These are phyloP conservation scores for Naegleria lovaniensis DNA, from an alignment of 208 protist species.

Conservation along the genomic window DNA sequence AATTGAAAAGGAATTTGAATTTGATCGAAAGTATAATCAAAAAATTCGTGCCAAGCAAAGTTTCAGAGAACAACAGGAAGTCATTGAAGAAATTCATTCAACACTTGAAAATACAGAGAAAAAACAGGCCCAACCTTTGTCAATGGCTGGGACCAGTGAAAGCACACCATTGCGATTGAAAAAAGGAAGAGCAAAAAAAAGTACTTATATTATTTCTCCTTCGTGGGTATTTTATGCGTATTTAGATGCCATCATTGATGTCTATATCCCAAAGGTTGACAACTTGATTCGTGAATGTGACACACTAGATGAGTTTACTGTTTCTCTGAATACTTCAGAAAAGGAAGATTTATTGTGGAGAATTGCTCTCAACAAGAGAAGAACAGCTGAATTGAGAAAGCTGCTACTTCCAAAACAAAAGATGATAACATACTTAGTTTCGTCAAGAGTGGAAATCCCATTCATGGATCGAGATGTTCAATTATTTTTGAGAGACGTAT, in stretches of 20 bases:
- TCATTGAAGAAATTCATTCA: background rate
- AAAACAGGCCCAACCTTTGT: too few species aligned
- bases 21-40: background rate
- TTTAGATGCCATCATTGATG: slow-evolving; percentile 1
- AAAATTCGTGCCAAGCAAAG: background rate
- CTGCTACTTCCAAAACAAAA: background rate
- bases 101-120: too few species aligned
- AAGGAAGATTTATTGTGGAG: background rate
- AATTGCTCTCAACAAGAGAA: background rate
- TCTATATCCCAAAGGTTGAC: background rate
- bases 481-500: background rate
- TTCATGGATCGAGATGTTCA: background rate
- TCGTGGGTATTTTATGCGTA: background rate
- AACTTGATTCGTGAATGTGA: background rate
- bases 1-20: slow-evolving; percentile 1
- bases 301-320: background rate
- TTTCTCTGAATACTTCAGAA: background rate
- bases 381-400: background rate
- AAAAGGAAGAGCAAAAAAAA: background rate
- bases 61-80: background rate
- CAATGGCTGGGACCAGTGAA: background rate
- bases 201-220: background rate
- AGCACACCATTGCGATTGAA: too few species aligned
- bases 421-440: background rate
- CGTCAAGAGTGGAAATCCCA: background rate